phyloP scores from a whole-genome alignment of 805 yeast genomes.

The Wickerhamiella kurtzmanii region DNA sequence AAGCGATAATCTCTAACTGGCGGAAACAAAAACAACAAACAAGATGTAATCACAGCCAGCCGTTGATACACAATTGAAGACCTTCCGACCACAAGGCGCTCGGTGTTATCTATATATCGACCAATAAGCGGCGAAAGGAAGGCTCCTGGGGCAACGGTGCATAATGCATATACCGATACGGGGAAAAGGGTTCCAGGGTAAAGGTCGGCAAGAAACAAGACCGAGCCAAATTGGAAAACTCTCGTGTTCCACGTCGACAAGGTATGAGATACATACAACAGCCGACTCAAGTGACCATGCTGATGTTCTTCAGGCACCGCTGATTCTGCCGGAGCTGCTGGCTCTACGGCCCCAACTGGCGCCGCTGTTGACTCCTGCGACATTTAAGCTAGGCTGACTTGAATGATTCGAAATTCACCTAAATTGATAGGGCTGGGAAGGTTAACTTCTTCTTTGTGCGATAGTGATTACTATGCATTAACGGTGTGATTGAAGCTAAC shows the following conservation, averaged over 20 bases:
- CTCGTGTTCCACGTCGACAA: constrained; percentile 31
- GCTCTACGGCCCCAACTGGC: not conserved
- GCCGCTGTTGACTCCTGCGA: not conserved
- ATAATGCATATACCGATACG: constrained; percentile 27
- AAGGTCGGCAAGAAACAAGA: constrained; percentile 25
- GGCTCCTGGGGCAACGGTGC: constrained; percentile 17
- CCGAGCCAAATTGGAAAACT: constrained; percentile 30
- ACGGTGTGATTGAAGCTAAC: too few species aligned
- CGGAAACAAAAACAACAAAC: constrained; percentile 17
- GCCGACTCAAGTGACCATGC: not conserved
- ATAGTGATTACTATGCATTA: too few species aligned
- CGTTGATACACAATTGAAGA: constrained; percentile 26
- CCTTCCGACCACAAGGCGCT: constrained; percentile 25
- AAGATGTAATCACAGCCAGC: constrained; percentile 22
- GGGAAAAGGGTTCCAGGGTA: constrained; percentile 27
- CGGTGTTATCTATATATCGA: constrained; percentile 21
- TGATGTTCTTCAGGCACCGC: too few species aligned
- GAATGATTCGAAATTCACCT: too few species aligned
- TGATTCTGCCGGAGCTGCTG: too few species aligned
- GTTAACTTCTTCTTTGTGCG: too few species aligned
- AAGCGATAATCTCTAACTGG: constrained; percentile 6
- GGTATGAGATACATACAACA: constrained; percentile 25
- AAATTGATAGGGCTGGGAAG: too few species aligned
- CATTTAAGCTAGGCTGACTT: too few species aligned
- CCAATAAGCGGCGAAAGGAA: constrained; percentile 20